These are phyloP conservation scores for Neonectria ditissima DNA, from an alignment of 2,329 filamentous ascomycete species.

Conservation along the genomic window DNA sequence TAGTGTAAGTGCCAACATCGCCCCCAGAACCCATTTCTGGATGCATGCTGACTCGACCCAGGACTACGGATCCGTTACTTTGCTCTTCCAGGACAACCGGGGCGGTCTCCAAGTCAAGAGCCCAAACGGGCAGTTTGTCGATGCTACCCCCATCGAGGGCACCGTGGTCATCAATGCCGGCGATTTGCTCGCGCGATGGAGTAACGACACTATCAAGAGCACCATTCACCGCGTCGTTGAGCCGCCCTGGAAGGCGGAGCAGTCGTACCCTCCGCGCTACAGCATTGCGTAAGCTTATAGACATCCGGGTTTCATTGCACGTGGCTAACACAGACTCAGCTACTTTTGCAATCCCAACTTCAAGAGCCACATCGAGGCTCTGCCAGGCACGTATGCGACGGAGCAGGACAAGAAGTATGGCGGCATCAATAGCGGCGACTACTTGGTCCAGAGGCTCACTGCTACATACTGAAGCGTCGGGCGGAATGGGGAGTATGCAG, in stretches of 20 bases:
- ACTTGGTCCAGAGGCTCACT: conserved; percentile 80
- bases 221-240: conserved; percentile 92
- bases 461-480: conserved; percentile 72
- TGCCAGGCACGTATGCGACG: conserved; percentile 78
- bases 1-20: conserved; percentile 57
- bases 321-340: conserved; percentile 48
- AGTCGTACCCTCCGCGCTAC: conserved; percentile 80
- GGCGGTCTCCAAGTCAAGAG: conserved; percentile 72
- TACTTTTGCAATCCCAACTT: conserved; percentile 94
- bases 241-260: conserved; percentile 71
- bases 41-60: conserved; percentile 27
- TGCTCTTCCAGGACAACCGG: conserved; percentile 70
- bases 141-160: conserved; percentile 83
- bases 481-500: neutral
- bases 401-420: conserved; percentile 82
- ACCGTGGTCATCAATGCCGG: conserved; percentile 92
- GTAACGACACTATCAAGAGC: conserved; percentile 90
- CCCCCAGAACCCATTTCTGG: neutral
- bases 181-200: conserved; percentile 87
- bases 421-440: conserved; percentile 82
- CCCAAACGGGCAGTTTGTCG: conserved; percentile 81
- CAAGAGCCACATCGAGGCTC: conserved; percentile 79
- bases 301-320: neutral
- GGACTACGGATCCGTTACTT: conserved; percentile 71
- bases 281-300: conserved; percentile 76